Base-by-base conservation (phyloP, 73 alveolate genomes). In the Blepharisma japonicum region DNA sequence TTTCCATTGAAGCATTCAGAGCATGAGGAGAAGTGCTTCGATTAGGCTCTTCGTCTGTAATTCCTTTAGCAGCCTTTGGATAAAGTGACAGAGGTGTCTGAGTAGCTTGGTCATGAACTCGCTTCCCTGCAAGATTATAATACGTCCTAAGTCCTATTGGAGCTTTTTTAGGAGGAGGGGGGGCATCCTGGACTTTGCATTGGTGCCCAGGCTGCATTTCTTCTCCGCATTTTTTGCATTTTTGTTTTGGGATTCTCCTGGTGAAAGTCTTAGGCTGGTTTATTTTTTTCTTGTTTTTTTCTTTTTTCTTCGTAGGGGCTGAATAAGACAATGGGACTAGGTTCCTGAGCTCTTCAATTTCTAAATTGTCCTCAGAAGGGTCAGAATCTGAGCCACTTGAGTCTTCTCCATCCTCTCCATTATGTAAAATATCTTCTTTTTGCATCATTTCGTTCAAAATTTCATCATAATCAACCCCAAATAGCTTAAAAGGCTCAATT, bases 301-400 rank as follows among this genome's bases (percentile, higher is more conserved):
- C 23, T 61, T 61, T n/a, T 32, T 32, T 32, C 42, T 32, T 32
- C 3, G 42, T 32, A 32, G 42, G 42, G 42, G 42, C 42, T 18
- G 74, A 11, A 20, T 14, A n/a, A 61, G 38, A 8, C 11, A 25
- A 20, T 6, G 98, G 98, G 70, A 93, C 77, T 53, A 93, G 80
- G 77, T 89, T 93, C 82, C 90, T 86, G 68, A 93, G 83, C 71
- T 90, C 93, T 68, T 88, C 92, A 80, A 85, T 90, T 42, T 90
- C 92, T 66, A 90, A 76, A 81, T 93, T 93, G 80, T 93, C 98
- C 51, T 90, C 96, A 39, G 97, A 91, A 27, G 98, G 98, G 53
- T 90, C 97, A 72, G 93, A 78, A 78, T 93, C 98, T 27, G 96
- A 88, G 66, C 94, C 95, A 83, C 74, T 61, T 25, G 74, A 61